These are phyloP conservation scores for Mycena capillaripes DNA, from an alignment of 768 basidiomycete species.

Conservation along the genomic window DNA sequence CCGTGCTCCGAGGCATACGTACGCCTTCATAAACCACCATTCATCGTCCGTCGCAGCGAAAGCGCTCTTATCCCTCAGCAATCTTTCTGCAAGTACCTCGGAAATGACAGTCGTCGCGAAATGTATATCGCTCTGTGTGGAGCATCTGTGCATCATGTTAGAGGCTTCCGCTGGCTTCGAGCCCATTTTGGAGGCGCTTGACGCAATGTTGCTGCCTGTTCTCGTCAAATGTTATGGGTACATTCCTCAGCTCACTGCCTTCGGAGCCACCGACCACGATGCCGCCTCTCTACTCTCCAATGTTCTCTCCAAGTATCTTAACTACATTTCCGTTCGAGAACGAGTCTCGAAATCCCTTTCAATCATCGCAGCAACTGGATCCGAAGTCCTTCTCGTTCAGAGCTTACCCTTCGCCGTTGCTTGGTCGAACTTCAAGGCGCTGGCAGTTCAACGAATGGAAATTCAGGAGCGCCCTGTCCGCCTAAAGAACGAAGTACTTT, in stretches of 20 bases:
- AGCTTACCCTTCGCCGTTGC: background rate
- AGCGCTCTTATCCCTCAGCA: background rate
- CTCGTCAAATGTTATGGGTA: conserved; percentile 12
- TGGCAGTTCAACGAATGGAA: background rate
- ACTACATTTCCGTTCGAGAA: conserved; percentile 9
- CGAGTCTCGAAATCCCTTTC: conserved; percentile 10
- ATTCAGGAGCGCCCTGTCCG: background rate
- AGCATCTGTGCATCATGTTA: conserved; percentile 16
- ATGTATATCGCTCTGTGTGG: conserved; percentile 10
- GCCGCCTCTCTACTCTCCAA: background rate
- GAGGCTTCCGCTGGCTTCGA: conserved; percentile 4
- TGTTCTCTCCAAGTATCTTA: conserved; percentile 9
- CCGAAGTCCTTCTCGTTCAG: background rate
- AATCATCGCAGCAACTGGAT: conserved; percentile 1
- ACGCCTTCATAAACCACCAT: background rate
- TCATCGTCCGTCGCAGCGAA: background rate
- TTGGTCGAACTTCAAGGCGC: conserved; percentile 7
- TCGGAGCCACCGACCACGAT: background rate
- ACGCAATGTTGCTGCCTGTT: conserved; percentile 6
- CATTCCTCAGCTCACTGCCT: background rate
- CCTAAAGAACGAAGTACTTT: conserved; percentile 1
- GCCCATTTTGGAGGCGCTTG: conserved; percentile 1
- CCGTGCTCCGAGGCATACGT: background rate
- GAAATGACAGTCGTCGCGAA: background rate
- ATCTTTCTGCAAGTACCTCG: background rate